Base-by-base conservation (phyloP, 805 yeast genomes). In the Wickerhamiella brachini region DNA sequence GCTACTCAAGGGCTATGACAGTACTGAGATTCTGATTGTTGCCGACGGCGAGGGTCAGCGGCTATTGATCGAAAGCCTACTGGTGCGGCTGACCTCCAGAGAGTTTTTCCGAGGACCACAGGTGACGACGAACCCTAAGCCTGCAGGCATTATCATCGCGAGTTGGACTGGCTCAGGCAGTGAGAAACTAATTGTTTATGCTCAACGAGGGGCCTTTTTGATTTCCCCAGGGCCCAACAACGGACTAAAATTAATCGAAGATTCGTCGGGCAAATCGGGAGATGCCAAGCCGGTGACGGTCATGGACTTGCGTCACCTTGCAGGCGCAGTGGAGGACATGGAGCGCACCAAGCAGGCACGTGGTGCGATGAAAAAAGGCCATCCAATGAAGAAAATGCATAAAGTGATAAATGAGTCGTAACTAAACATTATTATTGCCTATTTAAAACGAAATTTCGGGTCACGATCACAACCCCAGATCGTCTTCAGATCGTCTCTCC, bases 1-100 rank as follows among this genome's bases (percentile, higher is more conserved):
- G 71, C 57, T 74, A 5, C 53, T 69, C 3, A 49, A 70, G 20
- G 78, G 76, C 0, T 77, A 76, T 52, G 67, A 75, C 0, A 41
- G 57, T 1, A 53, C 59, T 0, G 58, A 59, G 20, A 68, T 80
- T 18, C 64, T 68, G 18, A 69, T 81, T 9, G 55, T 72, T 23
- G 69, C 77, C 1, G 61, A 68, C 4, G 69, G 67, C 34, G 62
- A 63, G 20, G 66, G 69, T 8, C 81, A 77, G 57, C 64, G 59
- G 50, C 59, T 61, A 5, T 61, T 78, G 22, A 57, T 79, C 2
- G 60, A 63, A 26, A 78, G 76, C 20, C 20, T 10, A 3, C 15
- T 7, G 34, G 34, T 12, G 15, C 15, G 34, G 12, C 34, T 9
- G 34, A 7, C 34, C 15, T 15, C 15, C 34, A 3, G 12, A 12